Evolutionary conservation across 2,329 filamentous ascomycete genomes (phyloP), one percentile per base, ranked within the genome.

Genomic region (Chaetothyriales sp.): DNA sequence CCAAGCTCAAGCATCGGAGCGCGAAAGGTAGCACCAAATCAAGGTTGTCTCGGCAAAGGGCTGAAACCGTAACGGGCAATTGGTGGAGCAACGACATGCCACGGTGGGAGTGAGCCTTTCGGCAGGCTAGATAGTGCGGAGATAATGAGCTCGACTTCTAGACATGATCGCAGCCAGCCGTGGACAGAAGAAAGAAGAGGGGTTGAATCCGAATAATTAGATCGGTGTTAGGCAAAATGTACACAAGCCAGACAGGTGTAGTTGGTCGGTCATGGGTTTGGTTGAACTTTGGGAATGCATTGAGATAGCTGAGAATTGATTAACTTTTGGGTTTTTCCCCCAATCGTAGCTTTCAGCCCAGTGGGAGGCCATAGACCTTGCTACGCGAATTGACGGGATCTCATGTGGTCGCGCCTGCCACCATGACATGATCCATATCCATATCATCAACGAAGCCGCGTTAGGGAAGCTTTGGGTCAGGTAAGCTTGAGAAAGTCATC

Each of bases 131-230:
- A 61, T 8, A 68, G 56, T 1, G 55, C 52, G 7, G 55, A 53
- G 13, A 68, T 58, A 15, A 68, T 56, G 15, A 59, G 58, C 4
- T 55, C 43, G 37, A 65, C 65, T 51, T 68, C 67, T 9, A 66
- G 52, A 48, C 69, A 66, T 7, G 58, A 63, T 9, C 66, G 66
- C 3, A 66, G 66, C 66, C 66, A 68, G 47, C 66, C 66, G 51
- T 68, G 66, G 18, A 60, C 60, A 52, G 66, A 66, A 52, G 66
- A 66, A 2, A 66, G 60, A 15, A 68, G 60, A 1, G 66, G 66
- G 9, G 66, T 62, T 4, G 68, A 67, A 46, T 67, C 63, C 10
- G 48, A 13, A 4, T 46, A 49, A 19, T 44, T 8, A 15, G 57
- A 59, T 18, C 28, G 49, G 9, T 54, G 48, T 37, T 63, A 61